Evolutionary conservation across 2,329 filamentous ascomycete genomes (phyloP).

Genomic region (Sarocladium brachiariae): DNA sequence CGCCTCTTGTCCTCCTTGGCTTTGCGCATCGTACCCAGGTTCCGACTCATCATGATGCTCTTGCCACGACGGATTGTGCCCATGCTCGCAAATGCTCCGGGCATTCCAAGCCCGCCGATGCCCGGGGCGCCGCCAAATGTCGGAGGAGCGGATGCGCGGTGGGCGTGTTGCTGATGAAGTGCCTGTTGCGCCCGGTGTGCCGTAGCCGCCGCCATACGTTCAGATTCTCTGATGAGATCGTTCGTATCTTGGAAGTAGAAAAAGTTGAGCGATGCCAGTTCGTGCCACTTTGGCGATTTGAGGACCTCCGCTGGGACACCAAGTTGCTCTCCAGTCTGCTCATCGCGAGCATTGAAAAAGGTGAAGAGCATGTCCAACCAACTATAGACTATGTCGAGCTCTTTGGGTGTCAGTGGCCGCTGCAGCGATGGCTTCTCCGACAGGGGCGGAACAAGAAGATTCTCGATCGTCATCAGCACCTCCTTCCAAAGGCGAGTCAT

Average conservation of each 20-base stretch:
- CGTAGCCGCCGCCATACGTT: constrained; percentile 87
- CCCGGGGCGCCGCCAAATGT: constrained; percentile 23
- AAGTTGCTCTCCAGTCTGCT: constrained; percentile 70
- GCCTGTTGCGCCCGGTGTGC: constrained; percentile 69
- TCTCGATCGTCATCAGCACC: constrained; percentile 84
- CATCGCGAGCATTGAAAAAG: constrained; percentile 92
- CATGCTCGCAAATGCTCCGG: constrained; percentile 54
- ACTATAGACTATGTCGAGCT: constrained; percentile 89
- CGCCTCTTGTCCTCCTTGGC: constrained; percentile 94
- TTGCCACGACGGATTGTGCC: constrained; percentile 59
- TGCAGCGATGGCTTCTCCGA: constrained; percentile 92
- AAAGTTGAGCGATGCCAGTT: constrained; percentile 92
- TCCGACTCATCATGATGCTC: constrained; percentile 90
- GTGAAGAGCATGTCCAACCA: constrained; percentile 87
- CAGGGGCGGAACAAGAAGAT: constrained; percentile 81
- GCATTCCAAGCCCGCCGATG: constrained; percentile 22
- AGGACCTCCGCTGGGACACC: constrained; percentile 87
- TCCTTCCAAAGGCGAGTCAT: constrained; percentile 99
- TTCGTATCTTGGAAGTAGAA: constrained; percentile 95
- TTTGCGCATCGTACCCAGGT: constrained; percentile 91
- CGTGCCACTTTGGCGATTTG: constrained; percentile 97
- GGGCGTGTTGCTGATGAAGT: constrained; percentile 39
- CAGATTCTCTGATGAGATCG: constrained; percentile 87
- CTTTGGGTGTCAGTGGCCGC: constrained; percentile 73
- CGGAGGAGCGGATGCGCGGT: constrained; percentile 64